Conservation (phyloP, 805 yeast species). For the Saccharomyces paradoxus region DNA sequence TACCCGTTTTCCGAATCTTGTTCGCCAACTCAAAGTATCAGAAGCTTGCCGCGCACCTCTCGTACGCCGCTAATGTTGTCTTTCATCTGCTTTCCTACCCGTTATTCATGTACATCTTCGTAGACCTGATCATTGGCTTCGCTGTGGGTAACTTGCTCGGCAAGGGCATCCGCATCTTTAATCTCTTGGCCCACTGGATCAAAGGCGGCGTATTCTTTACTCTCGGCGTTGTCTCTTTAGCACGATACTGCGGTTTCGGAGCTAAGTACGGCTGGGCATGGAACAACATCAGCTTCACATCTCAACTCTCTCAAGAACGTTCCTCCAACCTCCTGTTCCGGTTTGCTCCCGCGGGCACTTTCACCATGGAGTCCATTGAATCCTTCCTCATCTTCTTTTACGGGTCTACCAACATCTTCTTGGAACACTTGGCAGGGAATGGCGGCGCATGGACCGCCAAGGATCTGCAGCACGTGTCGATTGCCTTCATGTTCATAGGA, state of each 20-base stretch:
- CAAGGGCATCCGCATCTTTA: conserved; percentile 57
- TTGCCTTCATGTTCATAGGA: conserved; percentile 87
- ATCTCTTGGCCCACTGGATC: conserved; percentile 86
- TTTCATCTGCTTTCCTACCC: conserved; percentile 56
- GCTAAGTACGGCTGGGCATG: conserved; percentile 79
- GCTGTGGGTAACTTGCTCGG: conserved; percentile 70
- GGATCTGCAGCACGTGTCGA: conserved; percentile 82
- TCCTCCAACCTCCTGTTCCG: conserved; percentile 20
- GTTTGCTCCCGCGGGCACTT: conserved; percentile 36
- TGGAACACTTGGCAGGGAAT: conserved; percentile 75
- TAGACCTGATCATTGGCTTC: conserved; percentile 44
- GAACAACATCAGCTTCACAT: conserved; percentile 43
- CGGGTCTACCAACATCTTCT: conserved; percentile 80
- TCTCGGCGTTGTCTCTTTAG: conserved; percentile 71
- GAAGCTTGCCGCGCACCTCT: conserved; percentile 17
- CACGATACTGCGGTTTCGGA: conserved; percentile 82
- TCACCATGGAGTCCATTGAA: conserved; percentile 83
- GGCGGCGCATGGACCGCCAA: conserved; percentile 86
- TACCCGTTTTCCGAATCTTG: conserved; percentile 8
- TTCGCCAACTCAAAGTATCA: conserved; percentile 28
- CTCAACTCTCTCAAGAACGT: not conserved
- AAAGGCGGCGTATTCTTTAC: conserved; percentile 85
- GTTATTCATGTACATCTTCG: conserved; percentile 49
- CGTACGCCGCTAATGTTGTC: conserved; percentile 25
- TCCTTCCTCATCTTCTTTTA: conserved; percentile 73